Evolutionary conservation across 371 early-diverging fungal genomes (phyloP), one percentile per base, ranked within the genome.

Genomic region (Mucor circinelloides): DNA sequence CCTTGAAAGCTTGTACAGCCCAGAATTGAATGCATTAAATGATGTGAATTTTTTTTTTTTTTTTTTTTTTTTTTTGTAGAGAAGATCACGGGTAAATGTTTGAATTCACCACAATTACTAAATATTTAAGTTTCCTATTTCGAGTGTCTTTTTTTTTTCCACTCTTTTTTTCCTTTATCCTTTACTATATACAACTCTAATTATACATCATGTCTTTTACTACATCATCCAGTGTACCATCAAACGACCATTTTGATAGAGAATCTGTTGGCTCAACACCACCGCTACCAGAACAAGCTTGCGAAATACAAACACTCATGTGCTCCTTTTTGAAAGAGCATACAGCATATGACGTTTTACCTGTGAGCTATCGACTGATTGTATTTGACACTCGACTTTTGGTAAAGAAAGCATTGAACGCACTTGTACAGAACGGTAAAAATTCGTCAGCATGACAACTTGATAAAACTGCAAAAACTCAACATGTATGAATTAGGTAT

Each of bases 371-470:
- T 74, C 91, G 97, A 50, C 83, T 96, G 36, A 94, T 96, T 67
- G 94, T 97, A 3, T 85, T 98, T 57, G 98, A 98, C 73, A 92
- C 94, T 27, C 87, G 89, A 25, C 84, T 98, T 66, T 85, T 94
- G 31, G 92, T 98, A 31, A 94, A 95, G 73, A 97, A 96, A 76
- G 97, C 95, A 32, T 82, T 97, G 42, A 90, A 94, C 9, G 93
- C 94, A 12, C 83, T 98, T 55, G 87, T 97, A 30, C 97, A 96
- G 72, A 95, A 98, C 75, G 94, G 96, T 94, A 85, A 69, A 36
- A 7, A 4, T 54, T 44, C 63, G 36, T 63, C 58, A 54, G 32
- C 2, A 10, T 19, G 32, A 58, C 0, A 28, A n/a, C n/a, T n/a
- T n/a, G n/a, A n/a, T n/a, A n/a, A n/a, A n/a, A n/a, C n/a, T n/a